These are phyloP conservation scores for Aspergillus floridensis DNA, from an alignment of 2,329 filamentous ascomycete species.

Conservation along the genomic window DNA sequence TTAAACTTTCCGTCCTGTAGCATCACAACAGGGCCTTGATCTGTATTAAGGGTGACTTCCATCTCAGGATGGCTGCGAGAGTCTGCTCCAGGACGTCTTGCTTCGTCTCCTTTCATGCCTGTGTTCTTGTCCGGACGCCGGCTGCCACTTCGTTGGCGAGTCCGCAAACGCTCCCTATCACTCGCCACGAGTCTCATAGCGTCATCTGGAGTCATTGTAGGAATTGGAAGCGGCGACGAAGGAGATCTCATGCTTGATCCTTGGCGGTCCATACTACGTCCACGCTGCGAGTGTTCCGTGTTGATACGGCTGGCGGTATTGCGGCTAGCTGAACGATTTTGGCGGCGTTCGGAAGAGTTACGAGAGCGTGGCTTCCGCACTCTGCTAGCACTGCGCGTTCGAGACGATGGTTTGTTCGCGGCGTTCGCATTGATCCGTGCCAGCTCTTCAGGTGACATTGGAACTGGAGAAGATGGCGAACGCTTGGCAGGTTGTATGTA, in stretches of 20 bases:
- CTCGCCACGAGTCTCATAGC: constrained; percentile 44
- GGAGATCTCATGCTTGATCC: constrained; percentile 67
- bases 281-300: constrained; percentile 43
- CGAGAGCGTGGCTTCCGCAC: constrained; percentile 46
- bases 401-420: constrained; percentile 40
- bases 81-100: constrained; percentile 31
- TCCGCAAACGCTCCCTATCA: constrained; percentile 45
- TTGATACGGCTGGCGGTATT: constrained; percentile 40
- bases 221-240: constrained; percentile 76
- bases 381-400: constrained; percentile 49
- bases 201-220: constrained; percentile 60
- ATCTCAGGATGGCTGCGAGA: constrained; percentile 37
- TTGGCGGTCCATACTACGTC: constrained; percentile 61
- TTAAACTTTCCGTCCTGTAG: constrained; percentile 13
- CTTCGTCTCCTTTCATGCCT: constrained; percentile 48
- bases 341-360: constrained; percentile 28
- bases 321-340: constrained; percentile 44
- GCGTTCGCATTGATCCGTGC: constrained; percentile 45
- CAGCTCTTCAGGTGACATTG: constrained; percentile 89
- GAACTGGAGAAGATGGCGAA: constrained; percentile 86
- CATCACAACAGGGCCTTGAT: constrained; percentile 11
- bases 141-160: constrained; percentile 53
- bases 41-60: constrained; percentile 21
- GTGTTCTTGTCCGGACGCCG: constrained; percentile 46
- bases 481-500: constrained; percentile 75